phyloP scores from a whole-genome alignment of 1,284 basidiomycete species.

The Malassezia pachydermatis region DNA sequence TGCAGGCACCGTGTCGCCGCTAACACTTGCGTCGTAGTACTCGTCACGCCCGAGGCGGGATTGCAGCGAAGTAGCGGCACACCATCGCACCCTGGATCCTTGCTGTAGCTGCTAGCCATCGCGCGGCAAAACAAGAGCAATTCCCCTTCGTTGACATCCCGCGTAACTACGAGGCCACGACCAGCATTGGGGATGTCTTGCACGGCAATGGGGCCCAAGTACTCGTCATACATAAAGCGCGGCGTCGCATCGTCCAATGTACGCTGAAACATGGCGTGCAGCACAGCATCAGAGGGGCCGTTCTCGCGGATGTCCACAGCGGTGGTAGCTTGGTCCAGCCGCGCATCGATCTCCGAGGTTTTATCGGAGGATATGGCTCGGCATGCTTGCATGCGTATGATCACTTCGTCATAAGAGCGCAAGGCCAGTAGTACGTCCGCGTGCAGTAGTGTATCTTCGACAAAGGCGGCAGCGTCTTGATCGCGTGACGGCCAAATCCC shows the following conservation, averaged over 20 bases:
- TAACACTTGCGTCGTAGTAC: slow-evolving; percentile 44
- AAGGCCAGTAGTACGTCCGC: slow-evolving; percentile 14
- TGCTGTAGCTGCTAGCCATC: slow-evolving; percentile 31
- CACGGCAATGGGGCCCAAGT: slow-evolving; percentile 32
- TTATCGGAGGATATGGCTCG: not conserved
- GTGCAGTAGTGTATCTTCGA: slow-evolving; percentile 4
- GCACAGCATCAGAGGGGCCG: slow-evolving; percentile 25
- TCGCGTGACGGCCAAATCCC: not conserved
- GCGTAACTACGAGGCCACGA: slow-evolving; percentile 35
- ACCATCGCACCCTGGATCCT: slow-evolving; percentile 26
- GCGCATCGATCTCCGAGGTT: slow-evolving; percentile 13
- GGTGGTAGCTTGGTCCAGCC: slow-evolving; percentile 16
- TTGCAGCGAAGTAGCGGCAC: slow-evolving; percentile 31
- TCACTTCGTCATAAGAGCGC: slow-evolving; percentile 9
- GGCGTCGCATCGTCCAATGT: slow-evolving; percentile 28
- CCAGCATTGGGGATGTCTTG: slow-evolving; percentile 37
- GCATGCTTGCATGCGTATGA: not conserved
- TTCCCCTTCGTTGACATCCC: slow-evolving; percentile 36
- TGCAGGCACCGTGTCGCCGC: slow-evolving; percentile 42
- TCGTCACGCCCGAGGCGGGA: slow-evolving; percentile 34
- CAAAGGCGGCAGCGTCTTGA: not conserved
- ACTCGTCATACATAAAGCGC: slow-evolving; percentile 30
- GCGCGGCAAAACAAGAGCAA: slow-evolving; percentile 38
- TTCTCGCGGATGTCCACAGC: slow-evolving; percentile 19
- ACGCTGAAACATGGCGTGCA: slow-evolving; percentile 30